Conservation (phyloP, 495 filamentous ascomycete species). For the Tuber magnatum region DNA sequence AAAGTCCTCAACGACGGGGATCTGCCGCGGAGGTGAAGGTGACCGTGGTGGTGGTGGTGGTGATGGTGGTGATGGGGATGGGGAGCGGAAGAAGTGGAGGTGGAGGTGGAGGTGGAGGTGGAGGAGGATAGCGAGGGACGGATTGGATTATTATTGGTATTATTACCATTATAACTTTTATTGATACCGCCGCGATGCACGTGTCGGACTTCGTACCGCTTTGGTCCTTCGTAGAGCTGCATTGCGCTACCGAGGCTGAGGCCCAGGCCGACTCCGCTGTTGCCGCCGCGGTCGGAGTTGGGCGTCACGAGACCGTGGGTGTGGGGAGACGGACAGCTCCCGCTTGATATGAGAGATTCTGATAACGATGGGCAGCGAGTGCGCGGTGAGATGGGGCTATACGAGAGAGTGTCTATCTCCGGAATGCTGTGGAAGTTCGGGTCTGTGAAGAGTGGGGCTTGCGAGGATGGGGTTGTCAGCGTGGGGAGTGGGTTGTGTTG, state of each 20-base stretch:
- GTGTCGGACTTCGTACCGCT: neutral
- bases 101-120: slow-evolving; percentile 15
- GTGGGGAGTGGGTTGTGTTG: neutral
- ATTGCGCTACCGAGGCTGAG: neutral
- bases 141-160: neutral
- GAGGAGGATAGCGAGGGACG: neutral
- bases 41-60: slow-evolving; percentile 19
- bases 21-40: slow-evolving; percentile 19
- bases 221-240: neutral
- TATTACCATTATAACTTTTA: neutral
- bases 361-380: slow-evolving; percentile 38
- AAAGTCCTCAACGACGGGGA: slow-evolving; percentile 18
- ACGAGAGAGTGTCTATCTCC: slow-evolving; percentile 27
- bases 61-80: slow-evolving; percentile 23
- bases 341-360: slow-evolving; percentile 25
- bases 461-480: neutral
- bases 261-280: neutral
- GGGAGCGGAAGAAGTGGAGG: slow-evolving; percentile 19
- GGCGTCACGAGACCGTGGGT: slow-evolving; percentile 31
- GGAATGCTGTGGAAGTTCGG: slow-evolving; percentile 21
- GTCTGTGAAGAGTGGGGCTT: neutral
- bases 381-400: slow-evolving; percentile 33
- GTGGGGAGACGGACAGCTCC: slow-evolving; percentile 21
- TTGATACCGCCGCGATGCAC: neutral
- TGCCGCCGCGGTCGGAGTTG: slow-evolving; percentile 25